Percentiles rank a stretch among this genome's conserved stretches.
phyloP scores from a whole-genome alignment of 2,329 filamentous ascomycete genomes.

The Aspergillus sp. region DNA sequence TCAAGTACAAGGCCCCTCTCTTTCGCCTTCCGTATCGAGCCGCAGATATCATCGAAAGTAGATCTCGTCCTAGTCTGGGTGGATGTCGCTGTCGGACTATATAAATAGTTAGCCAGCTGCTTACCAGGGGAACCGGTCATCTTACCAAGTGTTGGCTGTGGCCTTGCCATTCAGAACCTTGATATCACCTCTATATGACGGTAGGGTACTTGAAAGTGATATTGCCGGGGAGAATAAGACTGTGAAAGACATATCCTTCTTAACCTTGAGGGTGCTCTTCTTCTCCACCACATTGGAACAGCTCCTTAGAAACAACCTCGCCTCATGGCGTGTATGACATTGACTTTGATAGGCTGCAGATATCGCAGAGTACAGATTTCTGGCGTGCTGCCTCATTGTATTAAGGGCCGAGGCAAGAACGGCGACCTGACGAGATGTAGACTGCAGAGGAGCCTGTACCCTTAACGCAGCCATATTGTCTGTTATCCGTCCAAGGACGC shows the following conservation, averaged over 20 bases:
- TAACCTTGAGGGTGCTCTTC: background rate
- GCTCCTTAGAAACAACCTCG: background rate
- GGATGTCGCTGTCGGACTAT: background rate
- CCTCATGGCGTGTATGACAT: background rate
- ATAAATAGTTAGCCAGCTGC: background rate
- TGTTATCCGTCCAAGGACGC: background rate
- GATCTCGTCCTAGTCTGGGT: background rate
- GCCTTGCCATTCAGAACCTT: background rate
- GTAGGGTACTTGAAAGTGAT: background rate
- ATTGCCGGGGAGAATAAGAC: background rate
- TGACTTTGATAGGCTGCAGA: background rate
- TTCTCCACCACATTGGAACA: background rate
- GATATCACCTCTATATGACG: background rate
- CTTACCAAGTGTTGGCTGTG: background rate
- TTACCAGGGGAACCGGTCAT: too few relatives aligned
- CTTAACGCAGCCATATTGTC: background rate
- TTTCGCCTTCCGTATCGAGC: background rate
- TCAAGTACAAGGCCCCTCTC: background rate
- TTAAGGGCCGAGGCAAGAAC: background rate
- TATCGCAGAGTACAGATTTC: constrained; percentile 1
- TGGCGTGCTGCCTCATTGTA: background rate
- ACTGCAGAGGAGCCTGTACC: background rate
- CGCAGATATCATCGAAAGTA: background rate
- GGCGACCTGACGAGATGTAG: background rate
- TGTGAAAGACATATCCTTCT: background rate